Percentiles rank a stretch among this genome's conserved stretches.
Evolutionary conservation across 2,329 filamentous ascomycete genomes (phyloP).

Genomic region (Geosmithia flava): DNA sequence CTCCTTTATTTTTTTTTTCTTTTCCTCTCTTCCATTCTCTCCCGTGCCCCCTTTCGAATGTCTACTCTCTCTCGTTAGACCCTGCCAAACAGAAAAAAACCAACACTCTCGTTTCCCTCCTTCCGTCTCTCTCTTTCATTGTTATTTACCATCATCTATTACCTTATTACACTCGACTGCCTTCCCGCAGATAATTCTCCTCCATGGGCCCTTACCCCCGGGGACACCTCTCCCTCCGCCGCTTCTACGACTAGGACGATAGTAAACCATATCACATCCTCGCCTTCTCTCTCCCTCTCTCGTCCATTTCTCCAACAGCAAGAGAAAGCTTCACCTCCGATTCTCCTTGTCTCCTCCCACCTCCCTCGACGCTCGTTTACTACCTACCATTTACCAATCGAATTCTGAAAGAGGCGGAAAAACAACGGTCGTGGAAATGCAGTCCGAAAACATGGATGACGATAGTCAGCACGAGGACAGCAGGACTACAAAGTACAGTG

Average conservation of each 20-base stretch:
- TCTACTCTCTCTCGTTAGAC: neutral
- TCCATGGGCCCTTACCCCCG: neutral
- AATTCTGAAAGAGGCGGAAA: neutral
- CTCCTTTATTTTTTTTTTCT: neutral
- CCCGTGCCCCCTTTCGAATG: neutral
- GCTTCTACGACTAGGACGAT: neutral
- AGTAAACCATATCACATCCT: neutral
- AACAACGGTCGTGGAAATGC: neutral
- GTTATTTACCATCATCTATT: no score
- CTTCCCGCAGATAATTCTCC: neutral
- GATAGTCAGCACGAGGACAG: neutral
- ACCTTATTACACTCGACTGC: neutral
- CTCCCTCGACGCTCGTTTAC: neutral
- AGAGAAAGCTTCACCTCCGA: neutral
- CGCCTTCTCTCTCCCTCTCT: no score
- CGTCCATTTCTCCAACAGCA: no score
- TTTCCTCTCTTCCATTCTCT: neutral
- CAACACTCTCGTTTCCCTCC: neutral
- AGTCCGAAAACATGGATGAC: constrained; percentile 2
- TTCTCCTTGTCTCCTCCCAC: neutral
- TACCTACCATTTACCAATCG: neutral
- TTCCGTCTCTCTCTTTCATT: neutral
- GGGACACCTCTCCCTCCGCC: neutral
- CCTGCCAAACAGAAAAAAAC: neutral
- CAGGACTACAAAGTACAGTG: constrained; percentile 3